phyloP scores from a whole-genome alignment of 2,329 filamentous ascomycete genomes.

The Erysiphe pulchra region DNA sequence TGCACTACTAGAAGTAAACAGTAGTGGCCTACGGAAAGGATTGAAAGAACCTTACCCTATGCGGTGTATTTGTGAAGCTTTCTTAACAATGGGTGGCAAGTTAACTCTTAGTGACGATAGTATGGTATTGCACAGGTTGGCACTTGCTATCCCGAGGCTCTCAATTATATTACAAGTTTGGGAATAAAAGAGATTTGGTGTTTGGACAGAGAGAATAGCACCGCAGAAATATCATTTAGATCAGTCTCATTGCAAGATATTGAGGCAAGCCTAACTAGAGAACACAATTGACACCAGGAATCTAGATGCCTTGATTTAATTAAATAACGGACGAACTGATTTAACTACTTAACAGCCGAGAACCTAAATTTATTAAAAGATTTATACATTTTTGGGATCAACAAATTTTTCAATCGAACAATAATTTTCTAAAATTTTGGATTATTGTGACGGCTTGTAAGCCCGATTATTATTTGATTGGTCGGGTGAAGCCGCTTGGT shows the following conservation, averaged over 20 bases:
- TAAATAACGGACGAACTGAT: no score
- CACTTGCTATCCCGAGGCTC: conserved; percentile 50
- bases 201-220: conserved; percentile 2
- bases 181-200: conserved; percentile 33
- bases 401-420: no score
- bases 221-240: background rate
- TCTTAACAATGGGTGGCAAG: conserved; percentile 43
- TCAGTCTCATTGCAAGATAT: background rate
- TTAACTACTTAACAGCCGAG: no score
- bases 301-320: no score
- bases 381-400: no score
- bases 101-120: conserved; percentile 93
- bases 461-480: no score
- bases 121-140: conserved; percentile 64
- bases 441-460: no score
- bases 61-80: conserved; percentile 51
- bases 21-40: conserved; percentile 66
- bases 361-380: no score
- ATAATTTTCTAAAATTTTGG: no score
- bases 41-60: conserved; percentile 76
- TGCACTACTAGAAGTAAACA: conserved; percentile 76
- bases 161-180: conserved; percentile 42
- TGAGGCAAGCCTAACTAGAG: background rate
- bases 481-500: no score
- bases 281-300: no score